Percentiles rank a stretch among this genome's conserved stretches.
Conservation (phyloP, 2,329 filamentous ascomycete genomes). For the Trichophyton equinum region DNA sequence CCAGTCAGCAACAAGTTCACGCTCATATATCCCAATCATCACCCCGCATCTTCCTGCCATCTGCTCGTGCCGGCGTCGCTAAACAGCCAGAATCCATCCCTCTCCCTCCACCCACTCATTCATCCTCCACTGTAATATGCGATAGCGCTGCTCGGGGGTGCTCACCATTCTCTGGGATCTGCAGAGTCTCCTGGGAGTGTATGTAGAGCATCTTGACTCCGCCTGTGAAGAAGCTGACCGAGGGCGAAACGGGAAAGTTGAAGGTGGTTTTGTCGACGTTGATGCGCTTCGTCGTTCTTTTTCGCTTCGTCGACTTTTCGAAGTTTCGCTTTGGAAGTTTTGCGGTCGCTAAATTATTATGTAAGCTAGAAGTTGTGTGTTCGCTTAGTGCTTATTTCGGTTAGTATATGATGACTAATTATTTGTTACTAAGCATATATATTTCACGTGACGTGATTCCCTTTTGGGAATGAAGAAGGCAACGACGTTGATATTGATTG, state of each 20-base stretch:
- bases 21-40: not conserved
- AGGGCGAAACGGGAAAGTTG: slow-evolving; percentile 20
- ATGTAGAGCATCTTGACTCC: slow-evolving; percentile 96
- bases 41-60: not conserved
- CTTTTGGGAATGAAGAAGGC: not conserved
- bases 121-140: not conserved
- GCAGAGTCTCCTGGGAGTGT: slow-evolving; percentile 91
- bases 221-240: slow-evolving; percentile 29
- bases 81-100: too few species aligned
- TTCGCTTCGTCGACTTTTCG: not conserved
- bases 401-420: not conserved
- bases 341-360: slow-evolving; percentile 31
- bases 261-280: slow-evolving; percentile 16
- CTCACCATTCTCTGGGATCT: slow-evolving; percentile 94
- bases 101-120: not conserved
- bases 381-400: not conserved
- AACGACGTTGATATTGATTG: not conserved
- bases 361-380: not conserved
- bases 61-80: not conserved
- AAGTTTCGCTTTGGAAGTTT: not conserved
- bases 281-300: slow-evolving; percentile 7
- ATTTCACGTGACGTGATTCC: not conserved
- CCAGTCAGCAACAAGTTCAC: slow-evolving; percentile 14
- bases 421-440: not conserved
- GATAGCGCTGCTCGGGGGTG: slow-evolving; percentile 23